A percentile compares a stretch with the other conserved stretches of the same genome.
Evolutionary conservation across 495 filamentous ascomycete genomes (phyloP).

Genomic region (Elaphomyces granulatus): DNA sequence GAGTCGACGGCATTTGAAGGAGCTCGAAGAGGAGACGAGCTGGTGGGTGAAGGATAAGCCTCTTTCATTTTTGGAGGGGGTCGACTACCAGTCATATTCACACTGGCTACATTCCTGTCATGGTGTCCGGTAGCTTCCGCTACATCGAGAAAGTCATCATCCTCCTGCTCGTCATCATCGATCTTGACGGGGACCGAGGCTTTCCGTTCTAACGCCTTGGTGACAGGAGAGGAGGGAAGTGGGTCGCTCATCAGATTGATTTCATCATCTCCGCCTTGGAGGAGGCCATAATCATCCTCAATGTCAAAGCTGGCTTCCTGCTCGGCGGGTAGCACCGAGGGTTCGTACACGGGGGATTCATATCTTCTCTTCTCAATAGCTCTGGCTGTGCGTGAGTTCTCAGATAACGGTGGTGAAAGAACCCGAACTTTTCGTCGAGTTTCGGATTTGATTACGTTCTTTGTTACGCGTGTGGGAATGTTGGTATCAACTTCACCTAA

Average conservation of each 20-base stretch:
- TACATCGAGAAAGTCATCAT: slow-evolving; percentile 76
- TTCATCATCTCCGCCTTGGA: slow-evolving; percentile 27
- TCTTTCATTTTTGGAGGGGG: slow-evolving; percentile 60
- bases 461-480: slow-evolving; percentile 38
- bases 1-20: slow-evolving; percentile 50
- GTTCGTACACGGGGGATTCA: slow-evolving; percentile 23
- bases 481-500: slow-evolving; percentile 84
- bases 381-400: slow-evolving; percentile 33
- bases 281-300: slow-evolving; percentile 44
- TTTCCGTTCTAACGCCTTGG: slow-evolving; percentile 67
- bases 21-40: slow-evolving; percentile 60
- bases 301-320: slow-evolving; percentile 24
- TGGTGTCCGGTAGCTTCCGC: slow-evolving; percentile 52
- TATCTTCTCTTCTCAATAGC: slow-evolving; percentile 27
- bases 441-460: slow-evolving; percentile 53
- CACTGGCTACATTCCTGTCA: slow-evolving; percentile 47
- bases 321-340: slow-evolving; percentile 14
- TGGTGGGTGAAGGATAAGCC: slow-evolving; percentile 49
- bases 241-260: slow-evolving; percentile 81
- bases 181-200: slow-evolving; percentile 39
- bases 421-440: slow-evolving; percentile 64
- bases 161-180: slow-evolving; percentile 47
- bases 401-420: slow-evolving; percentile 55
- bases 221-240: slow-evolving; percentile 72
- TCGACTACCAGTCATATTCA: slow-evolving; percentile 79